phyloP scores from a whole-genome alignment of 2,329 filamentous ascomycete species.

The Teratosphaeria nubilosa region DNA sequence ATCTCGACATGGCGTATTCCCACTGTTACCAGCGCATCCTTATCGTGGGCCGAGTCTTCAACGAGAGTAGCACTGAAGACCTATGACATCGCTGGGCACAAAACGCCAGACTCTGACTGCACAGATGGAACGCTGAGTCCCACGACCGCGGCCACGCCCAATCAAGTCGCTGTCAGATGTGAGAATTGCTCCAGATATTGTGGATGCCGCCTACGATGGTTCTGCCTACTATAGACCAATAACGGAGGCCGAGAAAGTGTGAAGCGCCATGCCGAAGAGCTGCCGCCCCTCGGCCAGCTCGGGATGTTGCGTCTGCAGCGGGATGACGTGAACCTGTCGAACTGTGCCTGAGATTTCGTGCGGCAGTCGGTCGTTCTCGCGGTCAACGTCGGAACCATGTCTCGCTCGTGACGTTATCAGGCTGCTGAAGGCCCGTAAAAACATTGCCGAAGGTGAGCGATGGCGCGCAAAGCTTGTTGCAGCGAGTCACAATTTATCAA shows the following conservation, averaged over 20 bases:
- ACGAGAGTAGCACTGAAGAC: background rate
- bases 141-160: background rate
- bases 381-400: constrained; percentile 7
- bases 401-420: background rate
- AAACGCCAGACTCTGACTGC: background rate
- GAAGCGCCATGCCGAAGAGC: background rate
- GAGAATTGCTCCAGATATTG: constrained; percentile 1
- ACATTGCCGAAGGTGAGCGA: background rate
- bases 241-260: background rate
- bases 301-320: background rate
- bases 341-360: background rate
- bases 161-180: constrained; percentile 1
- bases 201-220: background rate
- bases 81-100: background rate
- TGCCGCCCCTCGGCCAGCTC: constrained; percentile 1
- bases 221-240: background rate
- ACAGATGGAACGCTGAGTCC: background rate
- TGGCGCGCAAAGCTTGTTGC: constrained; percentile 3
- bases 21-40: background rate
- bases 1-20: background rate
- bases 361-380: background rate
- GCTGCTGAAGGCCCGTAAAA: background rate
- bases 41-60: background rate
- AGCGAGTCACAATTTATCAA: background rate
- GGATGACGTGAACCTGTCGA: background rate